These are phyloP conservation scores for Fonsecaea pugnacius DNA, from an alignment of 2,329 filamentous ascomycete genomes.

Conservation along the genomic window DNA sequence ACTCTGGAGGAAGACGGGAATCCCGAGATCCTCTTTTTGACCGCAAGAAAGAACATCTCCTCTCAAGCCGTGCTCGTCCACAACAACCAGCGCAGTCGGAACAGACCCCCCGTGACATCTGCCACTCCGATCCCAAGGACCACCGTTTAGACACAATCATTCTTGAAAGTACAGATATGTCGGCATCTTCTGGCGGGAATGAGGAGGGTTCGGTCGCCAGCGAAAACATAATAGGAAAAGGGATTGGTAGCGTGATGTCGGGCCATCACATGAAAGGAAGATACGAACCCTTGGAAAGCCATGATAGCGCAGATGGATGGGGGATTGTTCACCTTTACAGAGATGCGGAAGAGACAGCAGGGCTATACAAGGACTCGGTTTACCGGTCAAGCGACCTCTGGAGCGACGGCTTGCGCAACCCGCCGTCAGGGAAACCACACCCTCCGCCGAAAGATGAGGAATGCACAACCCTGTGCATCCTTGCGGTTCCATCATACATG, in stretches of 20 bases:
- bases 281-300: constrained; percentile 74
- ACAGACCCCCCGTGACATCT: constrained; percentile 36
- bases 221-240: constrained; percentile 49
- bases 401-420: constrained; percentile 34
- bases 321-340: constrained; percentile 93
- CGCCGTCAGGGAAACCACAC: constrained; percentile 26
- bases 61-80: neutral
- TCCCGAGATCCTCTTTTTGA: constrained; percentile 26
- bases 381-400: constrained; percentile 34
- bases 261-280: constrained; percentile 81
- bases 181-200: constrained; percentile 17
- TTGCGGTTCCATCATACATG: constrained; percentile 93
- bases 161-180: constrained; percentile 80
- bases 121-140: constrained; percentile 54
- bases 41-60: constrained; percentile 18
- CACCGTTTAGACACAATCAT: constrained; percentile 81
- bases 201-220: constrained; percentile 30
- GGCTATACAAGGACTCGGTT: constrained; percentile 58
- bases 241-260: constrained; percentile 58
- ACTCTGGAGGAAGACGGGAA: constrained; percentile 18
- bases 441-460: constrained; percentile 57
- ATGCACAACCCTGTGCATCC: constrained; percentile 87
- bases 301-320: constrained; percentile 73
- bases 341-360: constrained; percentile 74
- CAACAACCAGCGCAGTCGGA: constrained; percentile 12